Percentiles rank a stretch among this genome's conserved stretches.
Evolutionary conservation across 495 filamentous ascomycete species (phyloP).

Genomic region (Penicillium alfredii): DNA sequence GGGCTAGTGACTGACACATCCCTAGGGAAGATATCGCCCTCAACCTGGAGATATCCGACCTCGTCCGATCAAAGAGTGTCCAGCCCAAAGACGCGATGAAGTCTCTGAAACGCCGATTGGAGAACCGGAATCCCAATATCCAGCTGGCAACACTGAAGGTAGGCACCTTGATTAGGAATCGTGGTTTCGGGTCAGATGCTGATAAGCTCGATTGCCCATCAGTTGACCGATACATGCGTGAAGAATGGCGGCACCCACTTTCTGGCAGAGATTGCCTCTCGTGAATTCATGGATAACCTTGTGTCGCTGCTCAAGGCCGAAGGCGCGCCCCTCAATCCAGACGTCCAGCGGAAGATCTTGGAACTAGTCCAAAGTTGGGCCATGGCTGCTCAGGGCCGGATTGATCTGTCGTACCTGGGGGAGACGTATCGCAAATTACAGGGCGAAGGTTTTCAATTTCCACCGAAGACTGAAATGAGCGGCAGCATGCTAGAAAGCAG

Average conservation of each 20-base stretch:
- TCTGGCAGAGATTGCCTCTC: constrained; percentile 85
- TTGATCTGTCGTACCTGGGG: constrained; percentile 75
- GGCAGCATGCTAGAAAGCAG: constrained; percentile 96
- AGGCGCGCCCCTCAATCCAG: constrained; percentile 67
- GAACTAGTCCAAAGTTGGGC: constrained; percentile 94
- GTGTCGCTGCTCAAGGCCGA: constrained; percentile 82
- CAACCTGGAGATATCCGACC: constrained; percentile 94
- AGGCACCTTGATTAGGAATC: constrained; percentile 11
- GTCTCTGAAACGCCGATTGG: constrained; percentile 85
- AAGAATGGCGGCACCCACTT: constrained; percentile 99
- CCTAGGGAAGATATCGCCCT: constrained; percentile 91
- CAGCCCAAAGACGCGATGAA: constrained; percentile 97
- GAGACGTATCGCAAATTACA: constrained; percentile 81
- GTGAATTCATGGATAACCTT: constrained; percentile 97
- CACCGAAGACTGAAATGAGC: constrained; percentile 77
- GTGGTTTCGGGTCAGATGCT: constrained; percentile 1
- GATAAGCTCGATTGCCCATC: constrained; percentile 10
- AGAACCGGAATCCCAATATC: constrained; percentile 93
- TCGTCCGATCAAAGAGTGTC: constrained; percentile 93
- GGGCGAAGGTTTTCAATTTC: constrained; percentile 80
- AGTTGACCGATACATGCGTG: constrained; percentile 95
- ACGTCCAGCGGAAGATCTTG: constrained; percentile 83
- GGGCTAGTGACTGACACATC: constrained; percentile 3
- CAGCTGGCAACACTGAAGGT: constrained; percentile 91
- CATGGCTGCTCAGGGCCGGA: constrained; percentile 77